Base-by-base conservation (phyloP, 116 monocot genomes). In the Iris pallida region DNA sequence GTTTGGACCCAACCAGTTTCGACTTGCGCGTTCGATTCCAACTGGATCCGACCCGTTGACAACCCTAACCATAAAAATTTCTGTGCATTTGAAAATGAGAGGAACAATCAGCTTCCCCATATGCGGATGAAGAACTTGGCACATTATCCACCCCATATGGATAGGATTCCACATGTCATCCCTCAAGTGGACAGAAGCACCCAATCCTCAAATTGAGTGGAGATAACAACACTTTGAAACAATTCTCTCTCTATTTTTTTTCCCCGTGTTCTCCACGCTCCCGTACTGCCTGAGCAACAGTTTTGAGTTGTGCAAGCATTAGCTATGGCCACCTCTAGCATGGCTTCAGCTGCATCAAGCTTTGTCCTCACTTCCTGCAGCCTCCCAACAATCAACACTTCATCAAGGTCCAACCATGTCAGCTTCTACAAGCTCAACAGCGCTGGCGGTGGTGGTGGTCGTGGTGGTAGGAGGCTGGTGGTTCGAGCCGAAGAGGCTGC, bases 271-370 rank as follows among this genome's bases (percentile, higher is more conserved):
- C 6, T 6, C 14, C 6, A 56, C 13, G 6, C 16, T 17, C 4
- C 6, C 15, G 1, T 17, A 14, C 56, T 56, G 16, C 6, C 6
- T 56, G 1, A 30, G 30, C 30, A 30, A 30, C 30, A 0, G 30
- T 30, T 30, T 16, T 19, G 12, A 9, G 40, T 30, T 30, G 30
- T 30, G 30, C 30, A 30, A 30, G 30, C 3, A 30, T 3, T 30
- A 62, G 40, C 11, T 13, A 88, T 93, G 88, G 85, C 94, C 10
- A 79, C 74, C 51, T 78, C 82, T 64, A 79, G 75, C 70, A 59
- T 94, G 69, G 83, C 87, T 66, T 90, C 82, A 16, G 87, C 87
- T 13, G 82, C 87, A 20, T 80, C 87, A 16, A 71, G 69, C 68
- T 84, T 89, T 45, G 59, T 87, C 62, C 53, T 81, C 61, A 71